phyloP scores from a whole-genome alignment of 768 basidiomycete species.

The Tylopilus balloui region DNA sequence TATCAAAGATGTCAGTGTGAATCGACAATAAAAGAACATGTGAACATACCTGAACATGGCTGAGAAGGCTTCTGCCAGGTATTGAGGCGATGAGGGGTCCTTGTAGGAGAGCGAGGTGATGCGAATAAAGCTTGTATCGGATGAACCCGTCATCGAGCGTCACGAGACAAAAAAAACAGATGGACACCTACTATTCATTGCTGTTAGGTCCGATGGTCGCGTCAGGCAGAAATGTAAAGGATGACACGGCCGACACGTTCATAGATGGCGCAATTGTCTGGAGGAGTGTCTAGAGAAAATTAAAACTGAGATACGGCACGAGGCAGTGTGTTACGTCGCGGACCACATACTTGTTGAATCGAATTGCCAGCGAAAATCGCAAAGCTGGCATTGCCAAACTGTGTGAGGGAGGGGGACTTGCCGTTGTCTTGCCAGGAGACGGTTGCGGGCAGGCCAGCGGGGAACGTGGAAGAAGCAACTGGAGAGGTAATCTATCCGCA shows the following conservation, averaged over 20 bases:
- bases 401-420: too few species aligned
- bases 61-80: constrained; percentile 69
- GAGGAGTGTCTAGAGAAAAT: constrained; percentile 44
- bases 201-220: constrained; percentile 51
- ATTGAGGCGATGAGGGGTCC: too few species aligned
- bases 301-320: not conserved
- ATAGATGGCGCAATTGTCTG: constrained; percentile 46
- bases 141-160: too few species aligned
- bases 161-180: too few species aligned
- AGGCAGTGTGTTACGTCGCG: not conserved
- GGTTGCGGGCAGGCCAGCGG: constrained; percentile 46
- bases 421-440: constrained; percentile 61
- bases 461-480: constrained; percentile 39
- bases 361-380: constrained; percentile 58
- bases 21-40: not conserved
- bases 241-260: constrained; percentile 47
- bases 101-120: too few species aligned
- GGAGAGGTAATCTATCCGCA: constrained; percentile 54
- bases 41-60: constrained; percentile 70
- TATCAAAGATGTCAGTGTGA: not conserved
- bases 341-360: constrained; percentile 49
- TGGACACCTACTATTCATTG: constrained; percentile 55
- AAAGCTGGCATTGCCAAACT: too few species aligned
- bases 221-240: constrained; percentile 50
- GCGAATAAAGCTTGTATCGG: too few species aligned